These are phyloP conservation scores for Paramecium biaurelia DNA, from an alignment of 73 alveolate genomes.

Conservation along the genomic window DNA sequence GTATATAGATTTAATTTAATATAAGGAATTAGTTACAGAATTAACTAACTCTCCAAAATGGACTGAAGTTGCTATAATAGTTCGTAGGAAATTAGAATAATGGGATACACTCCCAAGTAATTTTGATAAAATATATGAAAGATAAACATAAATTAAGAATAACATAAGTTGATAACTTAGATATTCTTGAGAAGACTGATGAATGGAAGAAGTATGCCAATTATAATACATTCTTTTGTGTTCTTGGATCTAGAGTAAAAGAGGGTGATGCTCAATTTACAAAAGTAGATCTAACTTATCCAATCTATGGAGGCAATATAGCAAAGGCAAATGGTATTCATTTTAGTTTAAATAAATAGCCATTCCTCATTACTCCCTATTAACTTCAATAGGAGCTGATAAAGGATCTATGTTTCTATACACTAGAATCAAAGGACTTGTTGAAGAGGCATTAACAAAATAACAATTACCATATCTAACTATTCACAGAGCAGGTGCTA, in stretches of 20 bases:
- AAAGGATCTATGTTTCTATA: constrained; percentile 59
- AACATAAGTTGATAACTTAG: constrained; percentile 33
- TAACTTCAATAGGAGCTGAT: constrained; percentile 58
- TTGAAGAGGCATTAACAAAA: constrained; percentile 49
- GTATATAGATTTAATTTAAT: background rate
- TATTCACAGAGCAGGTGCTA: constrained; percentile 58
- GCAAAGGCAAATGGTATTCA: constrained; percentile 46
- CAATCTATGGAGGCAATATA: constrained; percentile 53
- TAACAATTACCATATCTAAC: background rate
- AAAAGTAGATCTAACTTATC: constrained; percentile 50
- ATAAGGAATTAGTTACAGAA: constrained; percentile 47
- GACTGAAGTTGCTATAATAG: constrained; percentile 50
- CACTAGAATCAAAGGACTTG: constrained; percentile 44
- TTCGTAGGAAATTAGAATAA: constrained; percentile 49
- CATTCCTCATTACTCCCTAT: constrained; percentile 53
- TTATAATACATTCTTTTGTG: constrained; percentile 57
- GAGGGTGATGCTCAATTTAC: constrained; percentile 63
- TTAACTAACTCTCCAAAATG: constrained; percentile 33
- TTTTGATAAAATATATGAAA: no score
- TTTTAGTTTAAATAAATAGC: background rate
- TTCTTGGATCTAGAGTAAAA: constrained; percentile 58
- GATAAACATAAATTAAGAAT: constrained; percentile 47
- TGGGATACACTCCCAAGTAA: constrained; percentile 20
- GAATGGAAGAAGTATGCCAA: constrained; percentile 34
- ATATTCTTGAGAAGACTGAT: constrained; percentile 5